Evolutionary conservation across 2,329 filamentous ascomycete species (phyloP).

Genomic region (Pseudophaeomoniella oleicola): DNA sequence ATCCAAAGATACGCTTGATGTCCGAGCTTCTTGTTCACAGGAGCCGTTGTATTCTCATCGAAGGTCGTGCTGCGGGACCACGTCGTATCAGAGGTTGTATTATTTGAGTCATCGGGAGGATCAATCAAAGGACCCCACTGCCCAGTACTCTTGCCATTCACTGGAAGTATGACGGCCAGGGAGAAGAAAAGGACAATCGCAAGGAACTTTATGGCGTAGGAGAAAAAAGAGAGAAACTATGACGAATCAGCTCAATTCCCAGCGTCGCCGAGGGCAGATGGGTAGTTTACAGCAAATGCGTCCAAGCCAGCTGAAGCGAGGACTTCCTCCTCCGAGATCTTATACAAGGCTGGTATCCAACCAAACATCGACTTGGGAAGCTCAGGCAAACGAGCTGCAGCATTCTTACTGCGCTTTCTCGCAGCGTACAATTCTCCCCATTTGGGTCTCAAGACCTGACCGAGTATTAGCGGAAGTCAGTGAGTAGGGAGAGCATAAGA

Average conservation of each 20-base stretch:
- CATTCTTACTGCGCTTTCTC: conserved; percentile 59
- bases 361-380: conserved; percentile 77
- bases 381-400: conserved; percentile 54
- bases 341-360: conserved; percentile 80
- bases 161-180: conserved; percentile 64
- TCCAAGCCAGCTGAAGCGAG: conserved; percentile 82
- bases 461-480: conserved; percentile 6
- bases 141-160: conserved; percentile 57
- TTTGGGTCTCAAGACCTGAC: conserved; percentile 67
- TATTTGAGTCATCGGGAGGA: conserved; percentile 6
- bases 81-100: background rate
- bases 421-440: conserved; percentile 88
- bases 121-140: conserved; percentile 12
- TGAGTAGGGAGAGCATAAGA: background rate
- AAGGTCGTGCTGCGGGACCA: background rate
- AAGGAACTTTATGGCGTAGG: conserved; percentile 80
- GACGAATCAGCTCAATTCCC: conserved; percentile 5
- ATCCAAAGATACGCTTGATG: conserved; percentile 62
- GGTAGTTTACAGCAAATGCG: conserved; percentile 62
- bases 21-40: conserved; percentile 14
- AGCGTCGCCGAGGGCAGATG: background rate
- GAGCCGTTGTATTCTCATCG: background rate
- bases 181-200: conserved; percentile 69
- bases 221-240: conserved; percentile 84
- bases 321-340: conserved; percentile 76